Conservation (phyloP, 768 basidiomycete genomes). For the Artomyces pyxidatus region DNA sequence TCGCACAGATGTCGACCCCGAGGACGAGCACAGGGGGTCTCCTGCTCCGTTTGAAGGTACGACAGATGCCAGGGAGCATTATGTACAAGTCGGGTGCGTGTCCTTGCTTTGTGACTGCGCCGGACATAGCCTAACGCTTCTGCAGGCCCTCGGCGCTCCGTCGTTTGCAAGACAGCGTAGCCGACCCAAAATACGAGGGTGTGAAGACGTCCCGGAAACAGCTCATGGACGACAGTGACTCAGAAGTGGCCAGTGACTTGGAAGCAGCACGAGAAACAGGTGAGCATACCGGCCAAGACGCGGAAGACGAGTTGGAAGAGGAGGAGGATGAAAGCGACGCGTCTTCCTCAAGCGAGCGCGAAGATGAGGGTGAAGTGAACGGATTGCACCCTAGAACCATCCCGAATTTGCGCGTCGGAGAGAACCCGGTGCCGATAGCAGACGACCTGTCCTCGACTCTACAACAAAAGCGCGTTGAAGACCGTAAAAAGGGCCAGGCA, state of each 20-base stretch:
- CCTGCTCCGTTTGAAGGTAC: slow-evolving; percentile 24
- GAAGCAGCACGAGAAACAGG: too few species aligned
- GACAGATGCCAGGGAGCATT: slow-evolving; percentile 56
- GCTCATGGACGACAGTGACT: slow-evolving; percentile 35
- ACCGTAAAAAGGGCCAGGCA: slow-evolving; percentile 76
- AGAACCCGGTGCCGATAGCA: too few species aligned
- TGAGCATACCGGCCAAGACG: too few species aligned
- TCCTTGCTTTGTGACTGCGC: too few species aligned
- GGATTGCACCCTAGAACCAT: too few species aligned
- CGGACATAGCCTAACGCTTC: background rate
- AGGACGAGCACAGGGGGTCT: slow-evolving; percentile 28
- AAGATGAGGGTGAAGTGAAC: background rate
- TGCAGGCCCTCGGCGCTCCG: slow-evolving; percentile 63
- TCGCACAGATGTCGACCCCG: slow-evolving; percentile 32
- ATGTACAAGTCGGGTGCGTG: slow-evolving; percentile 75
- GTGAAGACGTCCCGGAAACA: slow-evolving; percentile 53
- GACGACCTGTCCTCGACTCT: slow-evolving; percentile 46
- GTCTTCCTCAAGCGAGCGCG: background rate
- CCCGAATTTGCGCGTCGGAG: too few species aligned
- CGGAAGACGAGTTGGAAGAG: slow-evolving; percentile 17
- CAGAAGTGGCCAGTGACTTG: too few species aligned
- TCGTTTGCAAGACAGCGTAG: slow-evolving; percentile 52
- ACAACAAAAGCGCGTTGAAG: slow-evolving; percentile 54
- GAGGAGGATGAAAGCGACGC: slow-evolving; percentile 8
- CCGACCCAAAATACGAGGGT: slow-evolving; percentile 76